These are phyloP conservation scores for Ogataea neopini DNA, from an alignment of 805 yeast species.

Conservation along the genomic window DNA sequence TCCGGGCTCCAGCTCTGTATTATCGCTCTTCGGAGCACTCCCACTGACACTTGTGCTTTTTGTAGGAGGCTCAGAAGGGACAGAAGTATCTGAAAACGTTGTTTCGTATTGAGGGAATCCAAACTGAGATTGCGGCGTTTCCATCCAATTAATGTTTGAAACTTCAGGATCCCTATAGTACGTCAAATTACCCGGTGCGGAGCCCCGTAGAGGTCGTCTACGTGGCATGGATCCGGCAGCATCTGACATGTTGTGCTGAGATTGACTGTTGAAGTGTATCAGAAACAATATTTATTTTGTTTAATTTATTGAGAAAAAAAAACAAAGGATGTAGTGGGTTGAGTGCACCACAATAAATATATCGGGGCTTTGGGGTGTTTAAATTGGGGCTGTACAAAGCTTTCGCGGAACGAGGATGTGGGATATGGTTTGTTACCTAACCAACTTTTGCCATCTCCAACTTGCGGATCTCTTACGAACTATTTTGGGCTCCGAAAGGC, in stretches of 20 bases:
- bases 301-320: background rate
- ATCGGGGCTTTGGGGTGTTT: too few species aligned
- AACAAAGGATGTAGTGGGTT: background rate
- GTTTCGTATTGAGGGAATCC: constrained; percentile 8
- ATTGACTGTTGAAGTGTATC: background rate
- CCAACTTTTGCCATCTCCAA: too few species aligned
- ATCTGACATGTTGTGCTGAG: constrained; percentile 14
- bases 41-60: constrained; percentile 11
- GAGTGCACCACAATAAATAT: too few species aligned
- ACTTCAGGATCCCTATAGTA: constrained; percentile 18
- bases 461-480: too few species aligned
- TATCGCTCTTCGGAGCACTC: constrained; percentile 1
- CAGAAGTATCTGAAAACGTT: constrained; percentile 10
- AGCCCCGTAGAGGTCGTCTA: constrained; percentile 18
- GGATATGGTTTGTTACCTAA: too few species aligned
- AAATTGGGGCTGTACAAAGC: too few species aligned
- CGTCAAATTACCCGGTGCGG: constrained; percentile 25
- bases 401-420: too few species aligned
- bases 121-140: constrained; percentile 1
- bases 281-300: background rate
- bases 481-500: too few species aligned
- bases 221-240: constrained; percentile 15
- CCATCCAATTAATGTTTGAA: background rate
- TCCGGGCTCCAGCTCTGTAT: constrained; percentile 8
- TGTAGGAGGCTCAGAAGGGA: constrained; percentile 14